A percentile compares a stretch with the other conserved stretches of the same genome.
These are phyloP conservation scores for Candida nanaspora DNA, from an alignment of 805 yeast species.

Conservation along the genomic window DNA sequence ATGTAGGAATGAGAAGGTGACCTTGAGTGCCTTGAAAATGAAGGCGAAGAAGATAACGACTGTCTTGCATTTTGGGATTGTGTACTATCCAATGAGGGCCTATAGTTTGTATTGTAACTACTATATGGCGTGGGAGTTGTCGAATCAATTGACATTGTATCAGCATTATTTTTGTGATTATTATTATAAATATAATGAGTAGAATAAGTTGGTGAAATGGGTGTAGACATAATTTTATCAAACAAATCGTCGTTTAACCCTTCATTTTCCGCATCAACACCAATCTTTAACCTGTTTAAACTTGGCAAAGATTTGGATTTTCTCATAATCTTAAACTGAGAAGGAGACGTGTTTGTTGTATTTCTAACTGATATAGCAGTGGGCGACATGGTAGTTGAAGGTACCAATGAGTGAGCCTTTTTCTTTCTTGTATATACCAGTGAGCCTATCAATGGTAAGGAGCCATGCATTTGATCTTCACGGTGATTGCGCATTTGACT, in stretches of 20 bases:
- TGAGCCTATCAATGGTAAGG: neutral
- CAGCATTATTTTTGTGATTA: neutral
- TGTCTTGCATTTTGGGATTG: no score
- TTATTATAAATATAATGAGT: neutral
- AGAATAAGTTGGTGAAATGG: neutral
- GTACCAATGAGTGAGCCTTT: neutral
- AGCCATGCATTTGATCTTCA: neutral
- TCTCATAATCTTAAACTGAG: neutral
- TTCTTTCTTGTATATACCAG: neutral
- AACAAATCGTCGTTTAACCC: neutral
- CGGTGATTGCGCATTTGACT: no score
- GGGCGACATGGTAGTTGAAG: no score
- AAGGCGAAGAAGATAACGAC: neutral
- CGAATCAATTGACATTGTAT: neutral
- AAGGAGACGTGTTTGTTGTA: no score
- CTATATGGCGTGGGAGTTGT: neutral
- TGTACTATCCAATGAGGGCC: no score
- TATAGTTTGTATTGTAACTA: neutral
- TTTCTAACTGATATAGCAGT: no score
- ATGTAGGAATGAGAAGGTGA: neutral
- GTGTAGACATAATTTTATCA: neutral
- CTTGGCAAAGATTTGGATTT: neutral
- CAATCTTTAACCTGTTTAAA: neutral
- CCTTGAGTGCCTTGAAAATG: neutral
- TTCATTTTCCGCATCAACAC: neutral